These are phyloP conservation scores for Cyathus olla DNA, from an alignment of 1,284 basidiomycete genomes.

Conservation along the genomic window DNA sequence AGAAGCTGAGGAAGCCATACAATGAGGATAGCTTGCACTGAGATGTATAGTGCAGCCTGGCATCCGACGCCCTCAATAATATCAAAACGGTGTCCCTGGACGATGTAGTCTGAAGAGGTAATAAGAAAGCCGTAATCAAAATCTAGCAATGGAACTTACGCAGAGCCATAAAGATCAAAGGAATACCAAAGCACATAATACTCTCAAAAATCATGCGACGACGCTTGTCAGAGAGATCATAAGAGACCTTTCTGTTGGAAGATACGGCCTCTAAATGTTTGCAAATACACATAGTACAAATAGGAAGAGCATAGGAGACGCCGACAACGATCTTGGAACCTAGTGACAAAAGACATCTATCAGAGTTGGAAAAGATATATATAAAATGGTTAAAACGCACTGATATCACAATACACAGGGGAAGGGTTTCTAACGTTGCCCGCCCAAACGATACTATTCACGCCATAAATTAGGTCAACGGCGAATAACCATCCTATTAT, in stretches of 20 bases:
- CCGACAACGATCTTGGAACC: slow-evolving; percentile 30
- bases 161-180: slow-evolving; percentile 59
- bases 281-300: slow-evolving; percentile 64
- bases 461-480: slow-evolving; percentile 30
- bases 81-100: slow-evolving; percentile 56
- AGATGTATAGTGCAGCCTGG: slow-evolving; percentile 43
- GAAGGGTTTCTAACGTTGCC: slow-evolving; percentile 44
- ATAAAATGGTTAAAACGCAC: slow-evolving; percentile 31
- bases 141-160: slow-evolving; percentile 49
- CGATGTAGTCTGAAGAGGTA: slow-evolving; percentile 47
- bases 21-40: slow-evolving; percentile 46
- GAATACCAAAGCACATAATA: slow-evolving; percentile 52
- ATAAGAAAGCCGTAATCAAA: neutral
- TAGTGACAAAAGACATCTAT: neutral
- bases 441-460: slow-evolving; percentile 58
- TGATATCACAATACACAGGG: slow-evolving; percentile 64
- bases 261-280: slow-evolving; percentile 60
- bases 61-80: slow-evolving; percentile 52
- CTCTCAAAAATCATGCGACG: slow-evolving; percentile 54
- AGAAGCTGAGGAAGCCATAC: slow-evolving; percentile 37
- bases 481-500: slow-evolving; percentile 43
- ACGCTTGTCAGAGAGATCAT: slow-evolving; percentile 31
- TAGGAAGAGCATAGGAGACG: slow-evolving; percentile 63
- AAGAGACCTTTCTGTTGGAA: slow-evolving; percentile 23
- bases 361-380: neutral